These are phyloP conservation scores for Clavulina sp. DNA, from an alignment of 768 basidiomycete genomes.

Conservation along the genomic window DNA sequence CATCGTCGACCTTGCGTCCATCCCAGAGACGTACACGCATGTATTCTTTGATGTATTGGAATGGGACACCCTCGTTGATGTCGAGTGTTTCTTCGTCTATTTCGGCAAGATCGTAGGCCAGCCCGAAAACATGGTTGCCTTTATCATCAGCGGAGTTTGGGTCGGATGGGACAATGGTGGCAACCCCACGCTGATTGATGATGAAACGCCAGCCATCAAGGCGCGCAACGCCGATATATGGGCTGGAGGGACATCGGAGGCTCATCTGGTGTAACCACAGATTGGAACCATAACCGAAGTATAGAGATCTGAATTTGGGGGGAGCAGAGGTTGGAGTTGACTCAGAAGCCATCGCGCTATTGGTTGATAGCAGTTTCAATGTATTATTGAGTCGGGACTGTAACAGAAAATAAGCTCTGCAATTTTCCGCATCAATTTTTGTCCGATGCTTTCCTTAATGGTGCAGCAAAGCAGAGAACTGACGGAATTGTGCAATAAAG, in stretches of 20 bases:
- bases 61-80: constrained; percentile 3
- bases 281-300: constrained; percentile 6
- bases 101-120: neutral
- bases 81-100: constrained; percentile 3
- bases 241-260: neutral
- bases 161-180: neutral
- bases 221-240: constrained; percentile 1
- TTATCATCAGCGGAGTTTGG: neutral
- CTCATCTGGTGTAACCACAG: constrained; percentile 3
- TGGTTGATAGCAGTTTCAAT: too few species aligned
- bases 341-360: too few species aligned
- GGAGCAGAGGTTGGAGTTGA: too few species aligned
- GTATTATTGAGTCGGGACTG: too few species aligned
- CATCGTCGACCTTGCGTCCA: neutral
- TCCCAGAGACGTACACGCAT: neutral
- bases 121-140: constrained; percentile 1
- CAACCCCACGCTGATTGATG: constrained; percentile 1
- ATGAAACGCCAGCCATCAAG: constrained; percentile 1
- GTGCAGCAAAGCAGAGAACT: too few species aligned
- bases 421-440: too few species aligned
- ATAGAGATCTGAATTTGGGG: too few species aligned
- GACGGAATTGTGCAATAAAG: too few species aligned
- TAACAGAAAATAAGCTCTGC: too few species aligned
- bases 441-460: too few species aligned
- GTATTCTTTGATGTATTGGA: neutral